A percentile compares a stretch with the other conserved stretches of the same genome.
Conservation (phyloP, 768 basidiomycete genomes). For the Pisolithus tinctorius region DNA sequence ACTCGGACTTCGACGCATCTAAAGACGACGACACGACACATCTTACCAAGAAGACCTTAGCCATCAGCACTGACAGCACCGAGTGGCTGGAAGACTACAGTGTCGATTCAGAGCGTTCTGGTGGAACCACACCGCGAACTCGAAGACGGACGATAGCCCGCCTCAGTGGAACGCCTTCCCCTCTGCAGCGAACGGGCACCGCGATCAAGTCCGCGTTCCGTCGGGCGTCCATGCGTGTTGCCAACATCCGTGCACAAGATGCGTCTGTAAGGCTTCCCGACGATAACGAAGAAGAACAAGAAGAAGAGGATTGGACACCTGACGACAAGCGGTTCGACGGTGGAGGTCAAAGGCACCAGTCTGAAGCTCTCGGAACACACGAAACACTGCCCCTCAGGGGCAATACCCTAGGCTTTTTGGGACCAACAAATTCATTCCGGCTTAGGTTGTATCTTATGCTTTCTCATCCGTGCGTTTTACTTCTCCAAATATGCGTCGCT, state of each 20-base stretch:
- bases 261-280: conserved; percentile 53
- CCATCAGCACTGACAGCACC: conserved; percentile 20
- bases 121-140: conserved; percentile 32
- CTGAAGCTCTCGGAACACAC: conserved; percentile 35
- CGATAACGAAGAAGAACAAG: conserved; percentile 30
- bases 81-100: conserved; percentile 19
- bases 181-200: conserved; percentile 54
- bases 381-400: conserved; percentile 57
- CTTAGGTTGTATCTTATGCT: conserved; percentile 61
- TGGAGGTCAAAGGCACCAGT: conserved; percentile 20
- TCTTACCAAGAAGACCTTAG: conserved; percentile 45
- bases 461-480: conserved; percentile 55
- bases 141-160: conserved; percentile 34
- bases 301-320: conserved; percentile 20
- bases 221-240: conserved; percentile 72
- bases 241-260: conserved; percentile 62
- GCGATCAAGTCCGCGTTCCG: conserved; percentile 53
- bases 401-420: conserved; percentile 70
- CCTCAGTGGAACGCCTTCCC: conserved; percentile 50
- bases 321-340: conserved; percentile 34
- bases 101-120: conserved; percentile 45
- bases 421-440: conserved; percentile 60
- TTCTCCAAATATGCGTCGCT: background rate
- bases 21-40: conserved; percentile 54
- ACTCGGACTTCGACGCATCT: conserved; percentile 33